Percentiles rank a stretch among this genome's conserved stretches.
Evolutionary conservation across 164 flowering plant genomes (phyloP).

Genomic region (Chimonanthus salicifolius): DNA sequence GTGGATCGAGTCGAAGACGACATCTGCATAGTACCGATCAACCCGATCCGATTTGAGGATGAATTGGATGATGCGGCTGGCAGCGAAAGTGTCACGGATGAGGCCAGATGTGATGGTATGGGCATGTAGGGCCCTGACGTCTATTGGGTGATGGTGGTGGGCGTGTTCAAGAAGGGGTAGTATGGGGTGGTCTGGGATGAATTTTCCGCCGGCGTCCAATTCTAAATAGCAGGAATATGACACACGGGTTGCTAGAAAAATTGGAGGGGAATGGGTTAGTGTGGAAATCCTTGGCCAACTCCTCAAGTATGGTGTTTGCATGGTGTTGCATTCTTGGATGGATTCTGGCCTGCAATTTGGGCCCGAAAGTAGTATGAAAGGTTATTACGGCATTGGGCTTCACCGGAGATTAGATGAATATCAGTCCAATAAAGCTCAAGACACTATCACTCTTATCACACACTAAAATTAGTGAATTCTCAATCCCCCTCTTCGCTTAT

Average conservation of each 20-base stretch:
- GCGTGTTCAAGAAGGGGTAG: conserved; percentile 5
- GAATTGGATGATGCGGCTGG: conserved; percentile 16
- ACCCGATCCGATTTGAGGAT: conserved; percentile 3
- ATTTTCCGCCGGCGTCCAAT: background rate
- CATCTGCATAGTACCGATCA: background rate
- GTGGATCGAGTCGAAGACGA: conserved; percentile 14
- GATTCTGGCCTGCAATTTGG: too few relatives aligned
- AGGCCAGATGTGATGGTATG: conserved; percentile 17
- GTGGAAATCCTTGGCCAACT: background rate
- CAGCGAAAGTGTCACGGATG: conserved; percentile 15
- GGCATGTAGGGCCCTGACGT: conserved; percentile 15
- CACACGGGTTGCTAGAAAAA: background rate
- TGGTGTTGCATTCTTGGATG: background rate
- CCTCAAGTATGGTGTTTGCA: background rate
- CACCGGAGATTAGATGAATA: too few relatives aligned
- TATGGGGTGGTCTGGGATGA: conserved; percentile 8
- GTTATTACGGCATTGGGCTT: too few relatives aligned
- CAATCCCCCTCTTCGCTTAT: too few relatives aligned
- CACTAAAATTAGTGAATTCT: too few relatives aligned
- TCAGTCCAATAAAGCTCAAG: too few relatives aligned
- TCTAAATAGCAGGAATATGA: background rate
- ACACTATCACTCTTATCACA: too few relatives aligned
- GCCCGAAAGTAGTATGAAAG: too few relatives aligned
- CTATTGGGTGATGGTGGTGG: background rate
- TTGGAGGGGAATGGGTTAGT: background rate